Percentiles rank a stretch among this genome's conserved stretches.
Evolutionary conservation across 2,329 filamentous ascomycete genomes (phyloP).

Genomic region (Pseudogymnoascus sp.): DNA sequence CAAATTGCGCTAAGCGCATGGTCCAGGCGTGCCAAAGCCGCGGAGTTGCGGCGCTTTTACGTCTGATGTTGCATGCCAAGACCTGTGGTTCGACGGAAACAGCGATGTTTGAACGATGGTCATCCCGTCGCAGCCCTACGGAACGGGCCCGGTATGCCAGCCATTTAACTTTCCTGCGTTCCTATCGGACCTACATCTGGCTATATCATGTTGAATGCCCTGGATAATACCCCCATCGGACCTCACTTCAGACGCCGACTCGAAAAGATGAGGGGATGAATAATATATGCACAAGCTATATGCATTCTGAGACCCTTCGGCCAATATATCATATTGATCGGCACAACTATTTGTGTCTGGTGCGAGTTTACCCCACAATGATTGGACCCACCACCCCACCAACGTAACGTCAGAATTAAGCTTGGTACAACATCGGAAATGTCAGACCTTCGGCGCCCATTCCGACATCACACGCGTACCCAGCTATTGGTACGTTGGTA

Average conservation of each 20-base stretch:
- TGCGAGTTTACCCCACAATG: constrained; percentile 3
- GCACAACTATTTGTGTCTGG: not conserved
- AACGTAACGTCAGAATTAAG: constrained; percentile 4
- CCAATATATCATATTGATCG: not conserved
- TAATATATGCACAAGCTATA: not conserved
- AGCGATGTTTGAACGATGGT: not conserved
- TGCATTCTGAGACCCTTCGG: not conserved
- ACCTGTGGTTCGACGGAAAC: not conserved
- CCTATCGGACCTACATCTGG: not conserved
- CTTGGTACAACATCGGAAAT: not conserved
- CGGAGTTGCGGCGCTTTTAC: not conserved
- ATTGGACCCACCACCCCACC: not conserved
- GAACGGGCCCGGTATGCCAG: not conserved
- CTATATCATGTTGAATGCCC: not conserved
- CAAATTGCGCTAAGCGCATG: not conserved
- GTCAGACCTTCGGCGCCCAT: not conserved
- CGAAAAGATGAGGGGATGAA: not conserved
- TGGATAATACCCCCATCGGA: not conserved
- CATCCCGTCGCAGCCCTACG: not conserved
- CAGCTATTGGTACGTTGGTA: not conserved
- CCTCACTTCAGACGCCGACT: not conserved
- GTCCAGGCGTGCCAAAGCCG: not conserved
- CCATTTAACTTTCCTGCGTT: not conserved
- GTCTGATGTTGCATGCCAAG: constrained; percentile 1
- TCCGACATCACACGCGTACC: not conserved